Evolutionary conservation across 1,284 basidiomycete species (phyloP), one percentile per base, ranked within the genome.

Genomic region (Sporisorium sorghi): DNA sequence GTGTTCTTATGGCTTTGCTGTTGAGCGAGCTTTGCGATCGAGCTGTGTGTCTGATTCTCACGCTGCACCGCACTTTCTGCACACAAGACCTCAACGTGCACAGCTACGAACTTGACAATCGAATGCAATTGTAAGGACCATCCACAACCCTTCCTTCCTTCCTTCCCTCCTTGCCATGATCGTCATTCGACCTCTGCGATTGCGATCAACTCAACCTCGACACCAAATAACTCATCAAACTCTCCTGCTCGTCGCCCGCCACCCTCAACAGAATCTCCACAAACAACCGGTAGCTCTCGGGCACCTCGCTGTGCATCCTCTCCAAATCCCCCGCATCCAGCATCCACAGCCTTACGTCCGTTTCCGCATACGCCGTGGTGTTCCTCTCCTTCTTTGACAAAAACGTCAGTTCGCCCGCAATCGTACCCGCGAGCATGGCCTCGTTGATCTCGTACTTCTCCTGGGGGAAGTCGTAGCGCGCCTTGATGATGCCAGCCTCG

Each of bases 391-490:
- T 67, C 21, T 66, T 63, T 4, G 79, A 73, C 10, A 84, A 57
- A 64, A 81, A 83, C 4, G 80, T 77, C 10, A 81, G 59, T 48
- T 84, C 83, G 14, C 83, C 83, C 5, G 83, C 82, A 28, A 84
- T 79, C 6, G 83, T 84, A 5, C 83, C 83, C 0, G 83, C 83
- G 1, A 84, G 69, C 82, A 84, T 83, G 26, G 79, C 79, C 49
- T 84, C 83, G 59, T 81, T 78, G 60, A 84, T 76, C 57, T 81
- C 81, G 60, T 78, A 83, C 54, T 81, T 73, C 56, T 83, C 79
- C 51, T 83, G 79, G 3, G 75, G 68, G 37, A 83, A 84, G 39
- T 80, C 72, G 58, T 84, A 84, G 1, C 77, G 59, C 14, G 82
- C 83, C 33, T 82, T 82, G 48, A 84, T 64, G 46, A 83, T 82